Base-by-base conservation (phyloP, 805 yeast species). In the Candida tammaniensis region DNA sequence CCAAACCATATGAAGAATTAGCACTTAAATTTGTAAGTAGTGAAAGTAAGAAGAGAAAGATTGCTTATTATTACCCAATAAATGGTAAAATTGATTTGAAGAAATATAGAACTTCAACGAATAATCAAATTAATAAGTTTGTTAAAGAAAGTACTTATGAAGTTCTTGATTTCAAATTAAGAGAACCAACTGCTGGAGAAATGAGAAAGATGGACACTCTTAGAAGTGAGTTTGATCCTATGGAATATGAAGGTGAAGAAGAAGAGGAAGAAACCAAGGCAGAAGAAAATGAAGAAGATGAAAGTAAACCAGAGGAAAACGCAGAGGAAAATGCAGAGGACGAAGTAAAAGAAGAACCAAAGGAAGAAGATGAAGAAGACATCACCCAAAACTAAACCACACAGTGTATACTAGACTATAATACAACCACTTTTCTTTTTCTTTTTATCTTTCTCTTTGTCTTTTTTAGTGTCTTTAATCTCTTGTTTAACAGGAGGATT, bases 51-150 rank as follows among this genome's bases (percentile, higher is more conserved):
- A 74, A 73, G 30, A 59, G 75, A 20, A 61, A 67, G 17, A 68
- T 76, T 7, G 95, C 87, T 3, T 75, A 72, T 48, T 93, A 83
- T 55, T 77, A 83, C 39, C 96, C 97, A 7, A 64, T 91, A 12
- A 66, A 74, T 10, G 87, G 89, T 22, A 79, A 82, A 47, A 72
- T 86, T 27, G 93, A 82, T 46, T 76, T 93, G 54, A 87, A 85
- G 64, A 82, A 91, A 55, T 80, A 95, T 55, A 78, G 96, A 59
- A 77, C 87, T 10, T 81, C 77, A 24, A 69, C 77, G 30, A 73
- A 67, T 45, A 49, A 62, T n/a, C 71, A 68, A 35, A 61, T 78
- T 44, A 74, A 73, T 44, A 73, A 76, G 21, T 72, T 73, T 33
- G 69, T 80, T 37, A 70, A 71, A 37, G 78, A 72, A 20, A 61